Evolutionary conservation across 768 basidiomycete species (phyloP).

Genomic region (Pleurotus giganteus): DNA sequence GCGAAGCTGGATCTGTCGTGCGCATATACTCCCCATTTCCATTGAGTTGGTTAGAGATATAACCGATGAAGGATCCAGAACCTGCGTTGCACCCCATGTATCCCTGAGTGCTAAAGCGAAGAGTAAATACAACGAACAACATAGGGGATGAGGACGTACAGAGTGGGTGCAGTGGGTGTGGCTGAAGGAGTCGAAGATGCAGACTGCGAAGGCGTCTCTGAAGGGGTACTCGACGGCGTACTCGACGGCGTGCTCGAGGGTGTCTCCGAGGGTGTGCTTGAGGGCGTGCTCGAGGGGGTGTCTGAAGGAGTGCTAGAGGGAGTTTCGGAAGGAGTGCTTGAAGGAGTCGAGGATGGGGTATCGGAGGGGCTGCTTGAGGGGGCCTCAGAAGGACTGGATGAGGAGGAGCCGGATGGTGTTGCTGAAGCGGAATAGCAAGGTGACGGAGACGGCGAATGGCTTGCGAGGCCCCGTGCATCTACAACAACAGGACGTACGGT

Average conservation of each 20-base stretch:
- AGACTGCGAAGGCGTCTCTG: background rate
- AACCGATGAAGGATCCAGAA: background rate
- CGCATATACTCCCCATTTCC: background rate
- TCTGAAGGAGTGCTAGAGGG: no score
- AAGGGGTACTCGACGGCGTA: background rate
- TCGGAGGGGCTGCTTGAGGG: background rate
- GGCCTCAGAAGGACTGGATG: background rate
- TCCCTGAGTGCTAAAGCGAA: background rate
- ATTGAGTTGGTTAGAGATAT: background rate
- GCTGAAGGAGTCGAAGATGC: background rate
- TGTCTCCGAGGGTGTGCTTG: no score
- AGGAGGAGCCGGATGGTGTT: background rate
- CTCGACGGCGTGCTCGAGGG: background rate
- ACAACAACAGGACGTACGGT: no score
- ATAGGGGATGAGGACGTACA: background rate
- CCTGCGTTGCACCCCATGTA: background rate
- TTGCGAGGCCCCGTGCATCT: background rate
- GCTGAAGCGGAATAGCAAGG: no score
- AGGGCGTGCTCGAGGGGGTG: background rate
- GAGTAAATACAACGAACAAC: background rate
- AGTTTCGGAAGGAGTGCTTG: no score
- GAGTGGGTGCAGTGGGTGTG: background rate
- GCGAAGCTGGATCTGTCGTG: background rate
- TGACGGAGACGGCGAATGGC: background rate
- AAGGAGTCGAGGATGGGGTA: no score